Conservation (phyloP, 2,329 filamentous ascomycete genomes). For the Xylaria sp. region DNA sequence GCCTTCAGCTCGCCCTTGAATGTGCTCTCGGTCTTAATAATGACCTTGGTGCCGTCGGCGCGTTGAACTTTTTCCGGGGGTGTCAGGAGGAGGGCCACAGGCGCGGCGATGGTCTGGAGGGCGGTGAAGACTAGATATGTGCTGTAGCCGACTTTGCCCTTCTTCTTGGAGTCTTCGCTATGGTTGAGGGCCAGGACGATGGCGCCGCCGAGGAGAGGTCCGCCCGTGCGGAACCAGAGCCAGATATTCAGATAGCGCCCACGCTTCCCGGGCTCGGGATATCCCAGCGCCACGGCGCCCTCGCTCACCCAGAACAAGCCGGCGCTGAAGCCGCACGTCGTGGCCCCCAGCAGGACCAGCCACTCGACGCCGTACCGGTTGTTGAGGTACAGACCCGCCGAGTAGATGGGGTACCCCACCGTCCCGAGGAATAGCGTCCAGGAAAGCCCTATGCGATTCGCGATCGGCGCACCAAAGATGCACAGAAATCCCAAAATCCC, state of each 20-base stretch:
- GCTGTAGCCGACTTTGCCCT: constrained; percentile 70
- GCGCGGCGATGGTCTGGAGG: constrained; percentile 71
- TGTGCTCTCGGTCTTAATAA: constrained; percentile 68
- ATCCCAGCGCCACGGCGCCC: constrained; percentile 75
- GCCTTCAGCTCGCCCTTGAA: constrained; percentile 68
- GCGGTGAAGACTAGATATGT: constrained; percentile 78
- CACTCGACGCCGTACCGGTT: constrained; percentile 65
- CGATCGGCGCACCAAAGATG: constrained; percentile 48
- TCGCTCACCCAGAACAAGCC: constrained; percentile 82
- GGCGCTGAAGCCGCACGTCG: constrained; percentile 74
- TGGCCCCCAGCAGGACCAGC: constrained; percentile 75
- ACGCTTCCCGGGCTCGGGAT: constrained; percentile 75
- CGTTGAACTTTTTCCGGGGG: constrained; percentile 71
- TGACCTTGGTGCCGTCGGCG: constrained; percentile 71
- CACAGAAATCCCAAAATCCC: constrained; percentile 51
- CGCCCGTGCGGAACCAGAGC: constrained; percentile 66
- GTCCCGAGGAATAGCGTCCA: constrained; percentile 50
- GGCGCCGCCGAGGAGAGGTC: constrained; percentile 73
- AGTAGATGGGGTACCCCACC: constrained; percentile 50
- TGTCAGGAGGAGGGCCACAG: constrained; percentile 71
- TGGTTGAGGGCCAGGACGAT: constrained; percentile 76
- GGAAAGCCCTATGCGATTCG: constrained; percentile 49
- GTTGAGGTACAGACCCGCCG: constrained; percentile 52
- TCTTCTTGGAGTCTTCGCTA: constrained; percentile 58
- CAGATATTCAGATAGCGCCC: constrained; percentile 75